Evolutionary conservation across 164 flowering plant species (phyloP), one percentile per base, ranked within the genome.

Genomic region (Buxus sempervirens): DNA sequence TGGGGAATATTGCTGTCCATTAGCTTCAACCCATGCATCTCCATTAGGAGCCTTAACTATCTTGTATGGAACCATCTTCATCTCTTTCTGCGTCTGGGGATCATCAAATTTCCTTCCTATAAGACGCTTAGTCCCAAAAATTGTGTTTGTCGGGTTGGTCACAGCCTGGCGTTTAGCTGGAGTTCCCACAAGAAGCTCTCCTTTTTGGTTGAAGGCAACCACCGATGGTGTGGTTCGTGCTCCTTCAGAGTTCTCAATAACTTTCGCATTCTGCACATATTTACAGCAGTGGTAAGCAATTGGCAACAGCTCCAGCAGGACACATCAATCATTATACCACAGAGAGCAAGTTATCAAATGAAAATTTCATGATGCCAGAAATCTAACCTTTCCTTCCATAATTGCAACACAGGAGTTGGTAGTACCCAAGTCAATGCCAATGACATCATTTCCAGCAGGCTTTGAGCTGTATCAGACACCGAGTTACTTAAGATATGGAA

Each of bases 101-200:
- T 87, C 91, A 72, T 84, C 86, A 72, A 81, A 87, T 5, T 80
- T 77, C 66, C 91, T 82, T 22, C 91, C 91, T 0, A 87, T 87
- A 25, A 85, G 66, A 64, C 89, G 86, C 63, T 87, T 87, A 26
- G 86, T 85, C 23, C 86, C 91, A 63, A 79, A 84, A 58, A 87
- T 0, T 4, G 89, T 87, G 69, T 85, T 85, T 12, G 86, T 76
- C 16, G 91, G 91, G 64, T 85, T 87, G 18, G 89, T 85, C 69
- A 87, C 89, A 13, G 89, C 91, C 69, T 85, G 91, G 27, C 89
- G 88, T 67, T 87, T 87, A 38, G 89, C 91, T 1, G 91, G 86
- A 48, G 82, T 82, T 20, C 91, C 89, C 22, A 85, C 89, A 69
- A 87, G 78, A 38, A 81, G 71, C 68, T 87, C 89, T 5, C 84